Evolutionary conservation across 306 rosid genomes (phyloP), one percentile per base, ranked within the genome.

Genomic region (Cucurbita argyrosperma): DNA sequence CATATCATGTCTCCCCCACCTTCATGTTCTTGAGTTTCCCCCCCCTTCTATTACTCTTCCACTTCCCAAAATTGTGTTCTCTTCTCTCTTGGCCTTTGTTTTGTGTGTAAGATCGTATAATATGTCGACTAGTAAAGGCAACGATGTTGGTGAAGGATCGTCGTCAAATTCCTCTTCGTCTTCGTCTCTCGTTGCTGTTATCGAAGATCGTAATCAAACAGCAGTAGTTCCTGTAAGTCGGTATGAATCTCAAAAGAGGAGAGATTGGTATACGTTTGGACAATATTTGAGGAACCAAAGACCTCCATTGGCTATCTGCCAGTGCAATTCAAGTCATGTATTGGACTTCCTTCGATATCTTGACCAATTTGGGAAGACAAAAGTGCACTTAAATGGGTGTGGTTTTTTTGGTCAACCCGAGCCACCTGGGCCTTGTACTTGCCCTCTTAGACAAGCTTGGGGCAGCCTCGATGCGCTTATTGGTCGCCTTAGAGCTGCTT

Each of bases 361-460:
- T 3, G 90, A 86, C 38, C 90, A 84, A 66, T 86, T 86, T 19
- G 90, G 90, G 23, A 86, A 86, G 81, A 86, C 90, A 21, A 86
- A 86, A 53, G 90, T 86, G 78, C 90, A 86, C 78, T 61, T 64
- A 11, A 84, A 82, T 80, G 87, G 86, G 35, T 86, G 90, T 52
- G 80, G 76, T 15, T 86, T 80, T 39, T 86, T 84, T n/a, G 90
- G 90, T 21, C 84, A 84, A 71, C 80, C 88, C 0, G 86, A 86
- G 67, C 90, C 90, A 1, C 80, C 90, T 0, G 84, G 84, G 0
- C 90, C 90, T 40, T 86, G 90, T 55, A 76, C 84, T 63, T 86
- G 90, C 59, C 88, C 88, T 0, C 86, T 86, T 5, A 79, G 83
- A 56, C 90, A 86, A 80, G 90, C 90, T n/a, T 86, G 90, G 90